Base-by-base conservation (phyloP, 2,329 filamentous ascomycete species). In the Elsinoe arachidis region DNA sequence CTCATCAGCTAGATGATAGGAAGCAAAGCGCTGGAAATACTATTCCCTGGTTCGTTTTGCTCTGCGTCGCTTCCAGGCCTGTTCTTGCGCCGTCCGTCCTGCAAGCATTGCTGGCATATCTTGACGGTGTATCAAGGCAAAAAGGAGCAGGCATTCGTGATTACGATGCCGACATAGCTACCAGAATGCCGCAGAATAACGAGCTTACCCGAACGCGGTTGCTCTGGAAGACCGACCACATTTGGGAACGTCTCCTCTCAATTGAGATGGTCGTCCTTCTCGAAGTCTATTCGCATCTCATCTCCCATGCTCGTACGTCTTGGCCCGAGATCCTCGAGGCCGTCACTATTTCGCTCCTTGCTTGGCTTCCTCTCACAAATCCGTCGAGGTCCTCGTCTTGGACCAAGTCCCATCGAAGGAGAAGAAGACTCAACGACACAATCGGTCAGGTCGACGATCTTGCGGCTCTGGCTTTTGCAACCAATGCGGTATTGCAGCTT, bases 241-340 rank as follows among this genome's bases (percentile, higher is more conserved):
- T 14, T 15, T 3, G 14, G 17, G 14, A 10, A 17, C 33, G 46
- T 14, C 23, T 23, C 2, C 23, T 51, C 26, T 11, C 46, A 9
- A 34, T 3, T 10, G 11, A 51, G 15, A 37, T 21, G 26, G 5
- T 37, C 7, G 15, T 51, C 30, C 23, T 56, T 10, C 19, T 56
- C 6, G 19, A 34, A 41, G 30, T 56, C 12, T 56, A 26, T n/a
- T 56, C 54, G 21, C 47, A 56, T 26, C 69, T 82, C 26, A 64
- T 81, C 37, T 74, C 74, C 15, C 77, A 79, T 69, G 78, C 79
- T 58, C 74, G 78, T 19, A 65, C 69, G 43, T 69, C 77, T 12
- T 78, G 75, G 73, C 78, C 80, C 2, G 66, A 71, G 33, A 70
- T 73, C 2, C 68, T 79, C 26, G 43, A 51, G 1, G 51, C 39